These are phyloP conservation scores for Rhynchosporium secalis DNA, from an alignment of 2,329 filamentous ascomycete genomes.

Conservation along the genomic window DNA sequence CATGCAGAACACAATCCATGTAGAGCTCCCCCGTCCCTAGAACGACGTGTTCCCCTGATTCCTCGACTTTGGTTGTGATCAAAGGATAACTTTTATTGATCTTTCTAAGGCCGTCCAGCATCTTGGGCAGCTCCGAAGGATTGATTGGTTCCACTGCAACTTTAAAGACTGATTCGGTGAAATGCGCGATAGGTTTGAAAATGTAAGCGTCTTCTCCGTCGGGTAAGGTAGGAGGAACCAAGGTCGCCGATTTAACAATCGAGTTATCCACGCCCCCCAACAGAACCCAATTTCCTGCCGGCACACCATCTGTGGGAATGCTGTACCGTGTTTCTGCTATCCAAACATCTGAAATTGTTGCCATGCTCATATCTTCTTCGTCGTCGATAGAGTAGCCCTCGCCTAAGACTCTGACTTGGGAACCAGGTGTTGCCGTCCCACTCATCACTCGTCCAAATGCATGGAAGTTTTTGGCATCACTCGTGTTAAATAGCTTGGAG, in stretches of 20 bases:
- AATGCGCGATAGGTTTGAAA: slow-evolving; percentile 88
- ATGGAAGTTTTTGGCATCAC: slow-evolving; percentile 88
- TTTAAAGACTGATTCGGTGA: slow-evolving; percentile 97
- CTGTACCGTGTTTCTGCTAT: slow-evolving; percentile 93
- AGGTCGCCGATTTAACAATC: slow-evolving; percentile 94
- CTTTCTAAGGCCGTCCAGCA: slow-evolving; percentile 94
- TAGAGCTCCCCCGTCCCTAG: slow-evolving; percentile 97
- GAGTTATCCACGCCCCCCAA: slow-evolving; percentile 93
- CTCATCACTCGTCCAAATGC: slow-evolving; percentile 91
- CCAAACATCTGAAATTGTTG: slow-evolving; percentile 81
- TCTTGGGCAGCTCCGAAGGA: slow-evolving; percentile 95
- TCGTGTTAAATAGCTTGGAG: slow-evolving; percentile 88
- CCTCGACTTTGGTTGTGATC: slow-evolving; percentile 94
- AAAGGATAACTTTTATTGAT: slow-evolving; percentile 98
- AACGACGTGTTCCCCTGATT: slow-evolving; percentile 94
- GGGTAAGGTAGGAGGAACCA: slow-evolving; percentile 77
- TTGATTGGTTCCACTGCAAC: slow-evolving; percentile 98
- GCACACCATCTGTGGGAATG: slow-evolving; percentile 85
- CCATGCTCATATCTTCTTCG: slow-evolving; percentile 93
- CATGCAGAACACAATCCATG: slow-evolving; percentile 98
- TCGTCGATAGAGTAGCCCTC: slow-evolving; percentile 96
- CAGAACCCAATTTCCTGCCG: slow-evolving; percentile 91
- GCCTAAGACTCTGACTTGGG: slow-evolving; percentile 85
- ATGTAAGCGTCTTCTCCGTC: slow-evolving; percentile 93
- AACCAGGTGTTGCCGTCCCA: slow-evolving; percentile 79